Conservation (phyloP, 2,329 filamentous ascomycete species). For the Neonectria ditissima region DNA sequence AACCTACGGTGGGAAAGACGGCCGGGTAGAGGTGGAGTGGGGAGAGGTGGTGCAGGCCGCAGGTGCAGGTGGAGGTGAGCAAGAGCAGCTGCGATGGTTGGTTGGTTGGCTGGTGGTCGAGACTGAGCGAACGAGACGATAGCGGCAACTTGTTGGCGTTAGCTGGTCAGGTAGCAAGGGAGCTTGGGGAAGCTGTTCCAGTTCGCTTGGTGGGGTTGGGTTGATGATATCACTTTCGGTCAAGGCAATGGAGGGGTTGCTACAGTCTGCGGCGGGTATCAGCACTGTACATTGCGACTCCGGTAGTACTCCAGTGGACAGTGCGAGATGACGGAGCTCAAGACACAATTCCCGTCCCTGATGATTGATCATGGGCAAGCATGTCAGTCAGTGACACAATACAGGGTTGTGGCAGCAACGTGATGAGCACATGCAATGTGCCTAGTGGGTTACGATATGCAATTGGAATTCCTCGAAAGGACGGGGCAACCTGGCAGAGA, state of each 20-base stretch:
- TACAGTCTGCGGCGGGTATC: conserved; percentile 23
- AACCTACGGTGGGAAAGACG: conserved; percentile 27
- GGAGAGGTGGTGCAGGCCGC: conserved; percentile 17
- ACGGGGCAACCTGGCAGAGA: neutral
- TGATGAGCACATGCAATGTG: neutral
- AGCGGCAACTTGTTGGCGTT: neutral
- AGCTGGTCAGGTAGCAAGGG: conserved; percentile 32
- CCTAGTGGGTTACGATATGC: neutral
- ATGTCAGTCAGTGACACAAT: neutral
- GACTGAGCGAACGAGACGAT: conserved; percentile 2
- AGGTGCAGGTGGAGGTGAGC: conserved; percentile 13
- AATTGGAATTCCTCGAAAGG: neutral
- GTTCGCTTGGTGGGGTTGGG: conserved; percentile 35
- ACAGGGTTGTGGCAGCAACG: neutral
- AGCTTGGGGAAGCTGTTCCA: conserved; percentile 46
- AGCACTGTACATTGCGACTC: conserved; percentile 43
- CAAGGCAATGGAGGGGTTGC: conserved; percentile 44
- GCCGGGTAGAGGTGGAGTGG: conserved; percentile 26
- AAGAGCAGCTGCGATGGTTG: conserved; percentile 26
- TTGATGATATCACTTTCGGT: conserved; percentile 44
- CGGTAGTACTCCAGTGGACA: conserved; percentile 12
- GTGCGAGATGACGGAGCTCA: conserved; percentile 25
- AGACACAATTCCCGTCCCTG: too few relatives aligned
- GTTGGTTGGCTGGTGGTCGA: conserved; percentile 35
- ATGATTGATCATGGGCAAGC: too few relatives aligned